Conservation (phyloP, 1,139 yeast genomes). For the Candida mesenterica region DNA sequence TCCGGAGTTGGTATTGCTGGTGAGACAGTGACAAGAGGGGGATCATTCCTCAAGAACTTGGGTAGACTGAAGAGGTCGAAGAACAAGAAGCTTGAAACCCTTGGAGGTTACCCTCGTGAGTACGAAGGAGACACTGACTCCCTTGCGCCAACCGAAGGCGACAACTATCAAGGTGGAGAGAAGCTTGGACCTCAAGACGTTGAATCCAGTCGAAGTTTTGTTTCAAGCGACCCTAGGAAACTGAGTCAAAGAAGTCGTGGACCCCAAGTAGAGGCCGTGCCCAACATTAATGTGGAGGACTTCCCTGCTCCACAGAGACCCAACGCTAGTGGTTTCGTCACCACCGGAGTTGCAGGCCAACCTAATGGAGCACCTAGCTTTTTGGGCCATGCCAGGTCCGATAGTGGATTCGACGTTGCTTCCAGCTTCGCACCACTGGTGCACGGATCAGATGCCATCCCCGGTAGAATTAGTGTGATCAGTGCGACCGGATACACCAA, state of each 20-base stretch:
- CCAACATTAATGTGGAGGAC: constrained; percentile 34
- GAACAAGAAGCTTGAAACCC: constrained; percentile 5
- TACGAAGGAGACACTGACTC: constrained; percentile 11
- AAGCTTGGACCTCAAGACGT: constrained; percentile 3
- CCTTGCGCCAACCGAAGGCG: constrained; percentile 9
- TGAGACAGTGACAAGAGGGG: constrained; percentile 49
- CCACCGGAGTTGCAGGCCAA: constrained; percentile 6
- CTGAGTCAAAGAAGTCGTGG: constrained; percentile 8
- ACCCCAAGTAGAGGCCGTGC: constrained; percentile 24
- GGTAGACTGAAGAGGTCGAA: constrained; percentile 19
- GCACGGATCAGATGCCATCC: constrained; percentile 33
- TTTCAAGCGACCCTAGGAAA: constrained; percentile 21
- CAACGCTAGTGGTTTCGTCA: constrained; percentile 13
- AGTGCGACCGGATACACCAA: constrained; percentile 34
- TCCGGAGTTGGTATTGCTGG: constrained; percentile 29
- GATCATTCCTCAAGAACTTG: constrained; percentile 37
- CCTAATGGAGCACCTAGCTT: constrained; percentile 5
- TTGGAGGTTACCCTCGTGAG: constrained; percentile 2
- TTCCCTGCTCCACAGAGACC: constrained; percentile 44
- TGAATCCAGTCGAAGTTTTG: neutral
- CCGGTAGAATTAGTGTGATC: constrained; percentile 55
- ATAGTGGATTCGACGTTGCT: constrained; percentile 27
- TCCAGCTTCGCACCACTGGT: constrained; percentile 39
- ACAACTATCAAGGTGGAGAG: constrained; percentile 9
- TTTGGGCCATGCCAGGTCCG: constrained; percentile 27